Conservation (phyloP, 2,329 filamentous ascomycete genomes). For the Bisporella sp. region DNA sequence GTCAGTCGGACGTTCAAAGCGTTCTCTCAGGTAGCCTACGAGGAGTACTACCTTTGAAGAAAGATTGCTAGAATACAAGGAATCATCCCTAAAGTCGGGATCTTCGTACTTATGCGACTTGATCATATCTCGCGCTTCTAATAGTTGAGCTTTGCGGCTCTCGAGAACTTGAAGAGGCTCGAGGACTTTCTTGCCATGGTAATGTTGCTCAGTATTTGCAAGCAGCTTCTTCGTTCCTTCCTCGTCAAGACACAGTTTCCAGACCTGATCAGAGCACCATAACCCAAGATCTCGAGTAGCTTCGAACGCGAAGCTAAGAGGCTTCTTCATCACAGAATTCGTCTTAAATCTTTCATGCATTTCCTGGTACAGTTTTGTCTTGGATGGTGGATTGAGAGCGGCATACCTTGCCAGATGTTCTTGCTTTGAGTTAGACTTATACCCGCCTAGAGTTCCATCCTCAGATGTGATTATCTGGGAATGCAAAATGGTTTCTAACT, state of each 20-base stretch:
- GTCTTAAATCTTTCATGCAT: constrained; percentile 44
- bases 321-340: constrained; percentile 35
- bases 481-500: constrained; percentile 71
- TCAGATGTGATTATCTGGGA: constrained; percentile 75
- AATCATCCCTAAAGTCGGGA: constrained; percentile 22
- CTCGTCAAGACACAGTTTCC: constrained; percentile 63
- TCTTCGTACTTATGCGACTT: constrained; percentile 40
- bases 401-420: constrained; percentile 50
- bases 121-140: constrained; percentile 50
- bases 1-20: constrained; percentile 52
- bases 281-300: constrained; percentile 63
- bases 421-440: constrained; percentile 53
- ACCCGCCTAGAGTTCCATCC: constrained; percentile 51
- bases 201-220: constrained; percentile 41
- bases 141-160: constrained; percentile 47
- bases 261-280: constrained; percentile 82
- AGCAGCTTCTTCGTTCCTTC: constrained; percentile 55
- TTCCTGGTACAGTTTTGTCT: constrained; percentile 57
- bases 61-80: constrained; percentile 31
- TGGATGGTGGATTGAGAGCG: constrained; percentile 40
- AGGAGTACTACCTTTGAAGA: constrained; percentile 70
- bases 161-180: constrained; percentile 38
- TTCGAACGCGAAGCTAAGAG: constrained; percentile 42
- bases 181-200: constrained; percentile 22
- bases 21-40: constrained; percentile 48